Evolutionary conservation across 495 filamentous ascomycete genomes (phyloP).

Genomic region (Haplographium delicatum): DNA sequence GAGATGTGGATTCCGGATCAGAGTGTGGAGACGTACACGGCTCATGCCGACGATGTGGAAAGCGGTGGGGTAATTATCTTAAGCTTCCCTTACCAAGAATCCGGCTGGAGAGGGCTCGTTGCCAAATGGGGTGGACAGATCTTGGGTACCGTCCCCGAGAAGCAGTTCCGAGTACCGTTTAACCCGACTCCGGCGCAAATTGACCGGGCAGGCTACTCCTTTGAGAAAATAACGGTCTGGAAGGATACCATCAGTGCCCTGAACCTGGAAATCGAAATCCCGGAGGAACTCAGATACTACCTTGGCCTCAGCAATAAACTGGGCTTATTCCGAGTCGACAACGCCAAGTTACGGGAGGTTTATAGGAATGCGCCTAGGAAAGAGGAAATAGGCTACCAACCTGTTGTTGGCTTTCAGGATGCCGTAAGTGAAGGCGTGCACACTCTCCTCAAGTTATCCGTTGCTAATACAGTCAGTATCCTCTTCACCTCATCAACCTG

Average conservation of each 20-base stretch:
- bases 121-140: constrained; percentile 39
- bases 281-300: constrained; percentile 48
- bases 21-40: constrained; percentile 37
- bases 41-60: constrained; percentile 41
- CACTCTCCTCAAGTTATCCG: background rate
- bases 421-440: constrained; percentile 53
- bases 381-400: constrained; percentile 66
- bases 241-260: constrained; percentile 63
- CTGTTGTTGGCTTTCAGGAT: constrained; percentile 77
- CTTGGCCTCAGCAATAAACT: constrained; percentile 60
- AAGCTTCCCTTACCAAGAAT: constrained; percentile 52
- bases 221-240: constrained; percentile 70
- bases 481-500: constrained; percentile 75
- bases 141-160: constrained; percentile 41
- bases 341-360: constrained; percentile 57
- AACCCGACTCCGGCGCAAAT: constrained; percentile 49
- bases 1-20: constrained; percentile 78
- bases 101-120: constrained; percentile 36
- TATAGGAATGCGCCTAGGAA: constrained; percentile 70
- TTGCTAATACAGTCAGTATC: constrained; percentile 50
- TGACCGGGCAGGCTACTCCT: constrained; percentile 49
- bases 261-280: constrained; percentile 46
- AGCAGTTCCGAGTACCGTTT: constrained; percentile 61
- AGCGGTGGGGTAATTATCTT: constrained; percentile 55
- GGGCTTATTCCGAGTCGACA: constrained; percentile 67